Conservation (phyloP, 2,329 filamentous ascomycete species). For the Helotiales sp. region DNA sequence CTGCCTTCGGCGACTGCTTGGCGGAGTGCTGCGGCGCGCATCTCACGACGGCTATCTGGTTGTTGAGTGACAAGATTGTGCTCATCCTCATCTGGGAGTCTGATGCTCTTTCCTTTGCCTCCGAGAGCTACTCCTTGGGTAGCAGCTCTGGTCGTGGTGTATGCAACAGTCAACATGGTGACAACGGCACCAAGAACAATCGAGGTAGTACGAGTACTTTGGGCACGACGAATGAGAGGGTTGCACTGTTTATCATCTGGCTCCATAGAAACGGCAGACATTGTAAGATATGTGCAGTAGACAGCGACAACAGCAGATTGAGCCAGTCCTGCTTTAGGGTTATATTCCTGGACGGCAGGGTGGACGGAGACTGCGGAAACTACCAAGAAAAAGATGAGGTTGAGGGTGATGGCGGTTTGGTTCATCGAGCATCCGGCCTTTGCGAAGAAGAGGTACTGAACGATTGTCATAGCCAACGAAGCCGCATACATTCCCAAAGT, state of each 20-base stretch:
- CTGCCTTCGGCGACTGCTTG: conserved; percentile 92
- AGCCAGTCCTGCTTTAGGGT: conserved; percentile 92
- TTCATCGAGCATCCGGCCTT: conserved; percentile 86
- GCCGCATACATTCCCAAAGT: conserved; percentile 92
- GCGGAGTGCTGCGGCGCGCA: conserved; percentile 89
- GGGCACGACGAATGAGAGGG: conserved; percentile 80
- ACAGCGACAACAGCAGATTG: conserved; percentile 96
- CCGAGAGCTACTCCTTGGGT: conserved; percentile 85
- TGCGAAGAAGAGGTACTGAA: conserved; percentile 98
- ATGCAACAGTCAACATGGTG: conserved; percentile 95
- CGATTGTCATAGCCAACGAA: conserved; percentile 89
- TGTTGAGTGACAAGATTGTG: conserved; percentile 90
- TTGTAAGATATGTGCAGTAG: conserved; percentile 98
- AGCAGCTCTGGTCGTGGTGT: conserved; percentile 94
- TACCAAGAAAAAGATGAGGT: conserved; percentile 80
- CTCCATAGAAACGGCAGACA: conserved; percentile 98
- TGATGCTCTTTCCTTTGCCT: conserved; percentile 63
- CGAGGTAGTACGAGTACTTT: conserved; percentile 86
- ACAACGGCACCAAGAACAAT: conserved; percentile 92
- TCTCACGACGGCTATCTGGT: conserved; percentile 78
- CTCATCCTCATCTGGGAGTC: conserved; percentile 73
- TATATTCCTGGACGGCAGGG: conserved; percentile 86
- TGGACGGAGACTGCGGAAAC: conserved; percentile 88
- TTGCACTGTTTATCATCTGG: conserved; percentile 95
- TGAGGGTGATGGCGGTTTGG: conserved; percentile 93